Evolutionary conservation across 2,329 filamentous ascomycete genomes (phyloP).

Genomic region (Colletotrichum sp.): DNA sequence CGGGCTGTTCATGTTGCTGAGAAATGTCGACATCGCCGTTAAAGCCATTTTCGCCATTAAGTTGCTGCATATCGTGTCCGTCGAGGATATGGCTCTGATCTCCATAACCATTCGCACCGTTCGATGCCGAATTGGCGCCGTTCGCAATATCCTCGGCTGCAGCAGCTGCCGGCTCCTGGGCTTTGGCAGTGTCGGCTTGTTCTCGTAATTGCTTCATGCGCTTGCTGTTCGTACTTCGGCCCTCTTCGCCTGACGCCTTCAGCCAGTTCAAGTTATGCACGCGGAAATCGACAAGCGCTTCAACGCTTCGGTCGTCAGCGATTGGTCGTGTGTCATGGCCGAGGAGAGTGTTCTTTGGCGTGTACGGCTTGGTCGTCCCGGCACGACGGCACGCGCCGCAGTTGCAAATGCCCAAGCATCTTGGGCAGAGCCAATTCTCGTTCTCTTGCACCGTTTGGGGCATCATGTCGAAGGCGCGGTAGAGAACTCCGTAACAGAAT

Average conservation of each 20-base stretch:
- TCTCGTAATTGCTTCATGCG: conserved; percentile 62
- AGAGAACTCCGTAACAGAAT: conserved; percentile 94
- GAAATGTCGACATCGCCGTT: background rate
- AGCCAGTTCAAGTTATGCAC: conserved; percentile 89
- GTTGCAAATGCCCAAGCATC: conserved; percentile 85
- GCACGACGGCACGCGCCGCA: conserved; percentile 77
- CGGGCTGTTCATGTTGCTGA: conserved; percentile 20
- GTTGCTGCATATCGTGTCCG: conserved; percentile 18
- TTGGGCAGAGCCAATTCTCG: conserved; percentile 86
- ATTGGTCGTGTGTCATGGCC: conserved; percentile 91
- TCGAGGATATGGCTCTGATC: conserved; percentile 39
- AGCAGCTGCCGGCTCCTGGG: conserved; percentile 42
- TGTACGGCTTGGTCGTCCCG: conserved; percentile 75
- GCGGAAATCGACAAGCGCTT: conserved; percentile 89
- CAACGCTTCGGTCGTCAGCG: conserved; percentile 89
- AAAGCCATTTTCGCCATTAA: conserved; percentile 17
- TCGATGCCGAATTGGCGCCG: conserved; percentile 4
- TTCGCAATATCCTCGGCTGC: conserved; percentile 27
- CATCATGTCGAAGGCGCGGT: conserved; percentile 88
- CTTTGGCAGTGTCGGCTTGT: conserved; percentile 63
- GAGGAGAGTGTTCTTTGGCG: conserved; percentile 84
- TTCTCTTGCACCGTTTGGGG: conserved; percentile 83
- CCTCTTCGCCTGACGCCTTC: conserved; percentile 62
- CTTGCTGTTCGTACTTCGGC: conserved; percentile 60
- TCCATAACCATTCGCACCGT: conserved; percentile 29